Evolutionary conservation across 2,329 filamentous ascomycete genomes (phyloP).

Genomic region (Dryadomyces quercus-mongolicae): DNA sequence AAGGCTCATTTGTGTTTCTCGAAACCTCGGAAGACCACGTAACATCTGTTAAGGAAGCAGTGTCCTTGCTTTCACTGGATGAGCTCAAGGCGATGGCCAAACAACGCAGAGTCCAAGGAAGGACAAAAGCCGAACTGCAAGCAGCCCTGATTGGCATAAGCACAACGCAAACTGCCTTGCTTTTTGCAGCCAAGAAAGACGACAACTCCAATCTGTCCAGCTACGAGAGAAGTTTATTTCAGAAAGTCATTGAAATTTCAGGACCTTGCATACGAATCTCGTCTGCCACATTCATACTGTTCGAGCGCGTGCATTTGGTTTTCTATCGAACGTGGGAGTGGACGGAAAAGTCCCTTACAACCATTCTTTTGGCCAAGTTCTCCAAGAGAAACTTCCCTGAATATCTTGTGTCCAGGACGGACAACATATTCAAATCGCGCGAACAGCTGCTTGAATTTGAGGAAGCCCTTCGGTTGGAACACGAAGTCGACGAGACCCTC

Average conservation of each 20-base stretch:
- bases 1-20: constrained; percentile 56
- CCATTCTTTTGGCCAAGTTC: constrained; percentile 87
- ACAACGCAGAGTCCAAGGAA: constrained; percentile 75
- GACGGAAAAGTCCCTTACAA: constrained; percentile 93
- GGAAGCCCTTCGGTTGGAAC: constrained; percentile 70
- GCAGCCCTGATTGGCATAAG: constrained; percentile 63
- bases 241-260: constrained; percentile 53
- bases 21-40: constrained; percentile 66
- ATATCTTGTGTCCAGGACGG: constrained; percentile 81
- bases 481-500: constrained; percentile 66
- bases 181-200: background rate
- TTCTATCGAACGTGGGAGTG: constrained; percentile 95
- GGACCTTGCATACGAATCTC: constrained; percentile 80
- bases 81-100: constrained; percentile 78
- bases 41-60: constrained; percentile 69
- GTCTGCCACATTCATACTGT: constrained; percentile 59
- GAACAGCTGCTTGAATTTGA: constrained; percentile 76
- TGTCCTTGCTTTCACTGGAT: constrained; percentile 68
- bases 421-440: constrained; percentile 76
- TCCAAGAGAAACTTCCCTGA: constrained; percentile 76
- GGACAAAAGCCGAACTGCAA: constrained; percentile 73
- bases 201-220: background rate
- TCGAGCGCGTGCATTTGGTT: constrained; percentile 87
- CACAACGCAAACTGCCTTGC: constrained; percentile 59
- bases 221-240: background rate